Base-by-base conservation (phyloP, 83 land plant species). In the Diphasiastrum complanatum region DNA sequence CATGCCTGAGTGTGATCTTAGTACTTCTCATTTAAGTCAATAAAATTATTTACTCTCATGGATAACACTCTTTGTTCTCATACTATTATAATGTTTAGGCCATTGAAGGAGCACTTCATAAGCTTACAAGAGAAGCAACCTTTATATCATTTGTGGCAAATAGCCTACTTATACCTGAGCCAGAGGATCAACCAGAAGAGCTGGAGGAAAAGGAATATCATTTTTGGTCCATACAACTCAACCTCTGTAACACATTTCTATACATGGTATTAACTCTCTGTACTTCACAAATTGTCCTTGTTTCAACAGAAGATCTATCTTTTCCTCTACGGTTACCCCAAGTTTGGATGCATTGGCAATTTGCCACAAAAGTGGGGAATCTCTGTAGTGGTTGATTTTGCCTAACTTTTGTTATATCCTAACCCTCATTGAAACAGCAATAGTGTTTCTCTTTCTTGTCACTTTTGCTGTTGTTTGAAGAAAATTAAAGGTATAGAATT, bases 231-330 rank as follows among this genome's bases (percentile, higher is more conserved):
- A 75, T 88, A 26, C 10, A 82, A 8, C 68, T 88, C 57, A 88
- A 88, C 76, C 73, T 85, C 60, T 84, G 52, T 25, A 88, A 85
- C 67, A 88, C 90, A 4, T 88, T 88, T 57, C 80, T 88, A n/a
- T 88, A 88, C 60, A 88, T 88, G 95, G 95, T 88, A 27, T 19
- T 30, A 52, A n/a, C n/a, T n/a, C n/a, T n/a, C n/a, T n/a, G n/a
- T n/a, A n/a, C n/a, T n/a, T n/a, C n/a, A n/a, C n/a, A n/a, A n/a
- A n/a, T n/a, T n/a, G n/a, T n/a, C n/a, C n/a, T n/a, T n/a, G n/a
- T n/a, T n/a, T n/a, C n/a, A n/a, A n/a, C n/a, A n/a, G n/a, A n/a
- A n/a, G n/a, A n/a, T n/a, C n/a, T n/a, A n/a, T n/a, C n/a, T n/a
- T n/a, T n/a, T n/a, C n/a, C n/a, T n/a, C n/a, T n/a, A n/a, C n/a